These are phyloP conservation scores for Calamus simplicifolius DNA, from an alignment of 176 grass and related monocot genomes.

Conservation along the genomic window DNA sequence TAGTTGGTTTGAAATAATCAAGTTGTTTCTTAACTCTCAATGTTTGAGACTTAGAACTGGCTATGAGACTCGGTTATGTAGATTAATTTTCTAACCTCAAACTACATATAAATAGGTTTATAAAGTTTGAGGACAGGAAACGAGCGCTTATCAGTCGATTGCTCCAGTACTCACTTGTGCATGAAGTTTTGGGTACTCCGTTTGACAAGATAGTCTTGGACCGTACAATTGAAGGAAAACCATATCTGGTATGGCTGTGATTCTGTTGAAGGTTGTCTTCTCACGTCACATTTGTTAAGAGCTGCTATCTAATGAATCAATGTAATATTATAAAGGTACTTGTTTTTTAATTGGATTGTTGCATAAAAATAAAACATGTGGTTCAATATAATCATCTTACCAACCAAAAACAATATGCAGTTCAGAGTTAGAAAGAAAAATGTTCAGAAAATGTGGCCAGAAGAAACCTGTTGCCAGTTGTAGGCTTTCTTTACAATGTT, in stretches of 20 bases:
- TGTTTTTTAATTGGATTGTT: too few relatives aligned
- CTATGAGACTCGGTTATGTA: neutral
- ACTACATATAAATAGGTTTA: constrained; percentile 40
- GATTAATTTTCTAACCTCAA: constrained; percentile 10
- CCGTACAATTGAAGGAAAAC: constrained; percentile 58
- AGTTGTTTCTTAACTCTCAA: neutral
- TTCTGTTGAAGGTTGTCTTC: neutral
- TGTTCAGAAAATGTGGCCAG: too few relatives aligned
- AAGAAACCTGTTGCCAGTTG: too few relatives aligned
- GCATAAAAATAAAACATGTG: too few relatives aligned
- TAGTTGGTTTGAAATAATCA: too few relatives aligned
- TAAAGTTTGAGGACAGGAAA: constrained; percentile 63
- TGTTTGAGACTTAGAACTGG: neutral
- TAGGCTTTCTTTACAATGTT: too few relatives aligned
- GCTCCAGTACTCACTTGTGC: constrained; percentile 57
- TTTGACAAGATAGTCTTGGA: constrained; percentile 36
- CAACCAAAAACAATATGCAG: too few relatives aligned
- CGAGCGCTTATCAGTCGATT: constrained; percentile 65
- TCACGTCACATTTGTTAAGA: too few relatives aligned
- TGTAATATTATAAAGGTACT: too few relatives aligned
- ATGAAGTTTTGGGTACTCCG: constrained; percentile 37
- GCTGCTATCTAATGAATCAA: too few relatives aligned
- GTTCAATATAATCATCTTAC: too few relatives aligned
- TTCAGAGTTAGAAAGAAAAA: too few relatives aligned
- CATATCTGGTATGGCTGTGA: constrained; percentile 47